Base-by-base conservation (phyloP, 345 rosid species). In the Syzygium grande region DNA sequence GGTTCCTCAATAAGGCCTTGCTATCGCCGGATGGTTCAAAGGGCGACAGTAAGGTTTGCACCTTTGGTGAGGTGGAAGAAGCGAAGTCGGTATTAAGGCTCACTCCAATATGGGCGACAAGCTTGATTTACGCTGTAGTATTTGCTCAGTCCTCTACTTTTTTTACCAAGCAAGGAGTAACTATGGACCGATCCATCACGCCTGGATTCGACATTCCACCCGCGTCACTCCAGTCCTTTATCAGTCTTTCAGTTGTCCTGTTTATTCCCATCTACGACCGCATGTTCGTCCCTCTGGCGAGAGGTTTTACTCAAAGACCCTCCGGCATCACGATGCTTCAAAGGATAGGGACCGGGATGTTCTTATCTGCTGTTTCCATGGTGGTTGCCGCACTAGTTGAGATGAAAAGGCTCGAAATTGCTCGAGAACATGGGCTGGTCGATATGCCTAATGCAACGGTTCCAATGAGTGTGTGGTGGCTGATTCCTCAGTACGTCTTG, bases 401-500 rank as follows among this genome's bases (percentile, higher is more conserved):
- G 85, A 92, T 59, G 79, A 89, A 92, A 90, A 90, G 97, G 87
- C 94, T 93, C 29, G 55, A 89, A 89, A 92, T 89, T 21, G 95
- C 92, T 51, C 86, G 84, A 79, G 92, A 92, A 19, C 46, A 92
- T 51, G 94, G 91, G 15, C 91, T 94, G 34, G 27, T 95, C 6
- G 92, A 94, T 61, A 52, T 38, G 2, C 94, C 97, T 8, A 90
- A 90, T 7, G 93, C 58, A 22, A 92, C 92, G 1, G 85, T 94
- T 88, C 95, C 96, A 7, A 92, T 95, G 96, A 92, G 93, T 46
- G 90, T 95, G 56, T 95, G 94, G 94, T 94, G 96, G 96, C 58
- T 95, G 91, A 84, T 94, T 86, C 96, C 97, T 86, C 97, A 95
- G 84, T 95, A 94, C 55, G 86, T 92, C 16, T 87, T 95, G 84